Conservation (phyloP, 208 protist species). For the Leishmania guyanensis region DNA sequence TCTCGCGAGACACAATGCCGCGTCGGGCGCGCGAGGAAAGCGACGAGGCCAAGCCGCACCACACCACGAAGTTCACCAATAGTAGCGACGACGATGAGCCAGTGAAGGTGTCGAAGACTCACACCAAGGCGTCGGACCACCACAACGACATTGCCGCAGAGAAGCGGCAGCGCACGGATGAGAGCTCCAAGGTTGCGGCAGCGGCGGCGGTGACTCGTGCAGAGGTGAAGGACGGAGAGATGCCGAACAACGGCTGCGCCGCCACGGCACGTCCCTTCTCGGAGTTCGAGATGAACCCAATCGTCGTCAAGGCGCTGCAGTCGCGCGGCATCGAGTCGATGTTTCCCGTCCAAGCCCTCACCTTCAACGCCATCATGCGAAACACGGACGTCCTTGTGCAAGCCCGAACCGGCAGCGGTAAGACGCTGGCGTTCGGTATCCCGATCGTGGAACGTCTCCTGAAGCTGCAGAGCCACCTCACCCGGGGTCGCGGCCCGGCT, state of each 20-base stretch:
- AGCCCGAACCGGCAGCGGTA: slow-evolving; percentile 94
- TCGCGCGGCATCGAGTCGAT: slow-evolving; percentile 82
- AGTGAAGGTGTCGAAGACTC: slow-evolving; percentile 35
- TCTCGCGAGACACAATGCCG: not conserved
- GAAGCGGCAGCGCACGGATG: slow-evolving; percentile 31
- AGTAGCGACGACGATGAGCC: slow-evolving; percentile 43
- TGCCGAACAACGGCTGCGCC: slow-evolving; percentile 74
- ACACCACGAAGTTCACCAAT: slow-evolving; percentile 30
- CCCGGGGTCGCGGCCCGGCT: slow-evolving; percentile 79
- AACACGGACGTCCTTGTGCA: slow-evolving; percentile 90
- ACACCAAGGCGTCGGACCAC: slow-evolving; percentile 1
- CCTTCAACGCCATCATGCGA: slow-evolving; percentile 93
- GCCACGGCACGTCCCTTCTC: slow-evolving; percentile 69
- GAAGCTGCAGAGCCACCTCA: slow-evolving; percentile 26
- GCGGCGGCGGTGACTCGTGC: not conserved
- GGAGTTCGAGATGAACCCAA: slow-evolving; percentile 78
- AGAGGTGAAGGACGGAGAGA: slow-evolving; percentile 3
- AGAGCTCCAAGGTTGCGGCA: not conserved
- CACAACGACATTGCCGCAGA: not conserved
- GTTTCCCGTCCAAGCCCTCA: slow-evolving; percentile 93
- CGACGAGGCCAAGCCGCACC: slow-evolving; percentile 34
- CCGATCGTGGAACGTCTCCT: slow-evolving; percentile 87
- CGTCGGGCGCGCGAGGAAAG: slow-evolving; percentile 31
- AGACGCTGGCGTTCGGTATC: slow-evolving; percentile 95
- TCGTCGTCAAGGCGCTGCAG: slow-evolving; percentile 77